A percentile compares a stretch with the other conserved stretches of the same genome.
phyloP scores from a whole-genome alignment of 1,139 yeast species.

The Blastobotrys ciferrii region DNA sequence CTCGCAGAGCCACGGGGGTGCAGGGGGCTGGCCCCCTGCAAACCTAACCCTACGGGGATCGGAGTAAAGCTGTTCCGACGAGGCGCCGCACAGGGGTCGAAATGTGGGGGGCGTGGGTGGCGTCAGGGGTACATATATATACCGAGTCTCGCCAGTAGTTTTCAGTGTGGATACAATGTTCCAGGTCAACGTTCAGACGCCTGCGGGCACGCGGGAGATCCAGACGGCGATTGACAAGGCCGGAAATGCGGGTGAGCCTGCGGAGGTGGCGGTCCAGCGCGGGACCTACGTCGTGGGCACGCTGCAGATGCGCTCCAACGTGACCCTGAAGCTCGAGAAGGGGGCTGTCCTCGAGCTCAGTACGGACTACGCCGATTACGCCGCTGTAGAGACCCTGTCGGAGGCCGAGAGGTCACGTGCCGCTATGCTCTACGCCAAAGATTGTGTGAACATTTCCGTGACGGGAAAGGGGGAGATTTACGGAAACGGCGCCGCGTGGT shows the following conservation, averaged over 20 bases:
- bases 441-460: constrained; percentile 7
- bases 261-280: not conserved
- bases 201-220: not conserved
- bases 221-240: constrained; percentile 3
- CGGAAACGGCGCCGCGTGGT: constrained; percentile 14
- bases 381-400: constrained; percentile 6
- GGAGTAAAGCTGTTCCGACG: too few relatives aligned
- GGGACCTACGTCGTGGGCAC: constrained; percentile 12
- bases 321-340: constrained; percentile 4
- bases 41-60: too few relatives aligned
- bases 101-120: too few relatives aligned
- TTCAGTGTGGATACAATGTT: too few relatives aligned
- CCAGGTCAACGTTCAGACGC: too few relatives aligned
- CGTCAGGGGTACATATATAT: too few relatives aligned
- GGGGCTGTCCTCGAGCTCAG: constrained; percentile 12
- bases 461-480: constrained; percentile 8
- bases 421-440: constrained; percentile 13
- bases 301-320: constrained; percentile 9
- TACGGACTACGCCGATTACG: constrained; percentile 3
- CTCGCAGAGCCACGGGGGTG: too few relatives aligned
- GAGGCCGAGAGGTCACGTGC: constrained; percentile 13
- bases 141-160: too few relatives aligned
- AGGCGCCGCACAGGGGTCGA: too few relatives aligned
- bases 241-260: not conserved
- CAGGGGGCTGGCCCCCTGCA: too few relatives aligned